Evolutionary conservation across 176 grass and related monocot species (phyloP).

Genomic region (Thinopyrum elongatum): DNA sequence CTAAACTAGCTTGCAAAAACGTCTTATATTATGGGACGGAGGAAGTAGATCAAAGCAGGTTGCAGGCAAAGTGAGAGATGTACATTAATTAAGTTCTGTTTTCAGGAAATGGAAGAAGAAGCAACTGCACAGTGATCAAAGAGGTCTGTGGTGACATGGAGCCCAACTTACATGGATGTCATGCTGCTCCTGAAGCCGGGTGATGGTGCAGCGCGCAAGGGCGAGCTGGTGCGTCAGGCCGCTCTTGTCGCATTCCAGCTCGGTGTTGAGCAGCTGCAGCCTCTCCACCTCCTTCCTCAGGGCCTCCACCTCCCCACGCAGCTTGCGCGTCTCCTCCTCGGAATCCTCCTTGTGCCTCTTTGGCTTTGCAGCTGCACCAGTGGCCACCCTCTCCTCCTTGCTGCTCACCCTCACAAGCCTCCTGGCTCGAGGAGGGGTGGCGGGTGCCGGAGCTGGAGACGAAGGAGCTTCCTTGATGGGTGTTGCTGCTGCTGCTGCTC

Average conservation of each 20-base stretch:
- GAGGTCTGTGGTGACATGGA: not conserved
- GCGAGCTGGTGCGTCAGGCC: constrained; percentile 29
- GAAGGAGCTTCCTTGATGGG: constrained; percentile 3
- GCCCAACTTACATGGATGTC: not conserved
- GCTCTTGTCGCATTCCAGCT: constrained; percentile 39
- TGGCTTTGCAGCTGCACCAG: not conserved
- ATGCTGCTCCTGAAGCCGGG: not conserved
- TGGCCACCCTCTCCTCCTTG: constrained; percentile 14
- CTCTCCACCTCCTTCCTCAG: constrained; percentile 50
- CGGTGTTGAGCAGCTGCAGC: constrained; percentile 46
- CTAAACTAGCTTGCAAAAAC: too few relatives aligned
- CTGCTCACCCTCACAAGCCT: constrained; percentile 18
- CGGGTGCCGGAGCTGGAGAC: not conserved
- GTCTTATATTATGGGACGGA: too few relatives aligned
- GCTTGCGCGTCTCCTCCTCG: constrained; percentile 30
- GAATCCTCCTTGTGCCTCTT: constrained; percentile 27
- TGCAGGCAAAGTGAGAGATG: not conserved
- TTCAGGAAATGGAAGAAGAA: not conserved
- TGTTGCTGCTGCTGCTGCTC: not conserved
- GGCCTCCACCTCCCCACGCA: constrained; percentile 38
- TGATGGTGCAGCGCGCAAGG: constrained; percentile 26
- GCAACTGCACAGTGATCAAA: not conserved
- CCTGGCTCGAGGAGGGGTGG: constrained; percentile 11
- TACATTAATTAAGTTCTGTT: not conserved
- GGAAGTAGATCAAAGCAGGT: not conserved